Evolutionary conservation across 225 moss, liverwort and hornwort genomes (phyloP).

Genomic region (Sphagnum contortum): DNA sequence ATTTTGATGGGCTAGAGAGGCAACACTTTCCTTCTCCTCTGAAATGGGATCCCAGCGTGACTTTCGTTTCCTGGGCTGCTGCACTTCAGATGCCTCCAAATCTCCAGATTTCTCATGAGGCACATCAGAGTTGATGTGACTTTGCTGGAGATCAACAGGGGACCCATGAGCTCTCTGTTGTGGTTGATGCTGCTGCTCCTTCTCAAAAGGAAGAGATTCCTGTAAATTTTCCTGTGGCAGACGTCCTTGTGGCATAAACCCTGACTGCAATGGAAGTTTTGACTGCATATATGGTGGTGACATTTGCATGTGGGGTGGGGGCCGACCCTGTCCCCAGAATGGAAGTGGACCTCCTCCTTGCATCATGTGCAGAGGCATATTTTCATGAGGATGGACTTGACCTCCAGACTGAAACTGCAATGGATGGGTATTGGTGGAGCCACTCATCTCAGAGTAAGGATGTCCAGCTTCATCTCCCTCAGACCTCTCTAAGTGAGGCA

Average conservation of each 20-base stretch:
- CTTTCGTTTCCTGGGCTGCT: constrained; percentile 77
- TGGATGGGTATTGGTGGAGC: constrained; percentile 27
- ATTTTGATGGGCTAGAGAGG: constrained; percentile 18
- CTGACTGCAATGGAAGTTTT: constrained; percentile 52
- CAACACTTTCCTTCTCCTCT: constrained; percentile 38
- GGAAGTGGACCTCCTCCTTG: constrained; percentile 33
- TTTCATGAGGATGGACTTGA: constrained; percentile 41
- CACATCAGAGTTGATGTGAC: constrained; percentile 30
- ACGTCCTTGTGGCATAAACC: constrained; percentile 30
- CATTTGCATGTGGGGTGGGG: constrained; percentile 40
- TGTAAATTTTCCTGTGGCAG: constrained; percentile 31
- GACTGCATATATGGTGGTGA: constrained; percentile 42
- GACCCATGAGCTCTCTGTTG: constrained; percentile 32
- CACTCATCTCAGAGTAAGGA: constrained; percentile 27
- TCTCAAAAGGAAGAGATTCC: constrained; percentile 44
- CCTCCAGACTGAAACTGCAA: constrained; percentile 30
- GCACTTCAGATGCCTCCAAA: constrained; percentile 48
- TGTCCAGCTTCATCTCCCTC: constrained; percentile 21
- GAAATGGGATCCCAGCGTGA: constrained; percentile 95
- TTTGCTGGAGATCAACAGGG: background rate
- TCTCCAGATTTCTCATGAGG: constrained; percentile 43
- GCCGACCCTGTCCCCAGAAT: constrained; percentile 66
- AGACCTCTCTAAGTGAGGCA: constrained; percentile 24
- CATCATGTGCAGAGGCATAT: constrained; percentile 31
- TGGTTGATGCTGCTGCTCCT: constrained; percentile 39